phyloP scores from a whole-genome alignment of 306 rosid species.

The Notholithocarpus densiflorus region DNA sequence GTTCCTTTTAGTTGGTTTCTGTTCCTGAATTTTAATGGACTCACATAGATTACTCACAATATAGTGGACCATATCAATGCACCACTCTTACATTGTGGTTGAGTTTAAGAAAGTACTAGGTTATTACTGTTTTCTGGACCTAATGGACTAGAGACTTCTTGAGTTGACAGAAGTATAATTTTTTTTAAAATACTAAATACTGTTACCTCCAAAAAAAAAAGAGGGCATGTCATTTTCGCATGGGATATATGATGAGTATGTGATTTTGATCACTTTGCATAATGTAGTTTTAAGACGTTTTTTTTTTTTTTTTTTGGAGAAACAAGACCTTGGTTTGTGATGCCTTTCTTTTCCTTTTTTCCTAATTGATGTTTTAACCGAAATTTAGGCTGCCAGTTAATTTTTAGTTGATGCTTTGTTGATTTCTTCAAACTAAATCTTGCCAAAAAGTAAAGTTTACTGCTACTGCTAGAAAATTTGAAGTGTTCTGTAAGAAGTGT shows the following conservation, averaged over 20 bases:
- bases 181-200: no score
- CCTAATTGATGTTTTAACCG: no score
- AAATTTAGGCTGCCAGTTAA: background rate
- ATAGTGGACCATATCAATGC: background rate
- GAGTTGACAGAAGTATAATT: background rate
- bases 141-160: background rate
- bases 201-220: no score
- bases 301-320: no score
- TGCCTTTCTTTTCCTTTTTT: background rate
- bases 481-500: background rate
- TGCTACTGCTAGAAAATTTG: background rate
- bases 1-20: background rate
- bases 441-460: background rate
- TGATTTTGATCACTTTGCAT: background rate
- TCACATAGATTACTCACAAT: background rate
- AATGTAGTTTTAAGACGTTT: background rate
- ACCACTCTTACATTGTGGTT: background rate
- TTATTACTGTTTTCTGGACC: background rate
- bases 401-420: background rate
- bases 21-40: background rate
- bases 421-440: background rate
- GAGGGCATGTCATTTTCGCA: background rate
- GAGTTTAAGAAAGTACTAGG: background rate
- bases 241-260: background rate
- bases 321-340: background rate